phyloP scores from a whole-genome alignment of 441 rosid genomes.

The Pelargonium cotyledonis region DNA sequence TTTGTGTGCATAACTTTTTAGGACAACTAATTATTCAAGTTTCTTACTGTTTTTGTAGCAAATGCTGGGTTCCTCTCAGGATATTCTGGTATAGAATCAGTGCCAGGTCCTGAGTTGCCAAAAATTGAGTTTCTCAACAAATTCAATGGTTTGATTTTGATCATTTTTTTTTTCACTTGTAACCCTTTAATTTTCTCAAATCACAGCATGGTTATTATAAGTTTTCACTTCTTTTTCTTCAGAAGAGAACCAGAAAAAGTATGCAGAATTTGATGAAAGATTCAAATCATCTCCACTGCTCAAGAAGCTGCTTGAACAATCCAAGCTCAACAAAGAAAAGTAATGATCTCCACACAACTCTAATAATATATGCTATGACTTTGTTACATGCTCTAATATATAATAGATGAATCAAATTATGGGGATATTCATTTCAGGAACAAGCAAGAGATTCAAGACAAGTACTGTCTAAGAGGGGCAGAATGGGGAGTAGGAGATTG shows the following conservation, averaged over 20 bases:
- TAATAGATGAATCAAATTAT: neutral
- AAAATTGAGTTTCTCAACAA: constrained; percentile 60
- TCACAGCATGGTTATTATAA: neutral
- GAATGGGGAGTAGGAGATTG: constrained; percentile 98
- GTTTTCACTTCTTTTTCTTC: constrained; percentile 18
- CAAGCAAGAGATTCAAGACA: constrained; percentile 51
- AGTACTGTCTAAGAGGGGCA: constrained; percentile 83
- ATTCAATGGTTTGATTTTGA: constrained; percentile 48
- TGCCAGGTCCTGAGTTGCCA: constrained; percentile 79
- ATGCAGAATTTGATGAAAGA: constrained; percentile 66
- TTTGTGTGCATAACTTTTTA: neutral
- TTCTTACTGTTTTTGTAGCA: constrained; percentile 36
- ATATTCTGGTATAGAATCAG: constrained; percentile 67
- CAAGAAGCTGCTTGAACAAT: constrained; percentile 66
- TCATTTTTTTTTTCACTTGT: neutral
- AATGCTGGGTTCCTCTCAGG: constrained; percentile 76
- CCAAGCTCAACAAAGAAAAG: constrained; percentile 74
- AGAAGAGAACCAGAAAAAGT: constrained; percentile 89
- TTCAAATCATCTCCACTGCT: constrained; percentile 77
- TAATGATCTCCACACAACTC: constrained; percentile 23
- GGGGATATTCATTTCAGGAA: constrained; percentile 43
- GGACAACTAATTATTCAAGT: neutral
- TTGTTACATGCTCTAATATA: neutral
- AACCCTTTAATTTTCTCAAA: neutral
- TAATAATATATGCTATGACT: no score